phyloP scores from a whole-genome alignment of 2,329 filamentous ascomycete species.

The Neocatenulostroma microsporum region DNA sequence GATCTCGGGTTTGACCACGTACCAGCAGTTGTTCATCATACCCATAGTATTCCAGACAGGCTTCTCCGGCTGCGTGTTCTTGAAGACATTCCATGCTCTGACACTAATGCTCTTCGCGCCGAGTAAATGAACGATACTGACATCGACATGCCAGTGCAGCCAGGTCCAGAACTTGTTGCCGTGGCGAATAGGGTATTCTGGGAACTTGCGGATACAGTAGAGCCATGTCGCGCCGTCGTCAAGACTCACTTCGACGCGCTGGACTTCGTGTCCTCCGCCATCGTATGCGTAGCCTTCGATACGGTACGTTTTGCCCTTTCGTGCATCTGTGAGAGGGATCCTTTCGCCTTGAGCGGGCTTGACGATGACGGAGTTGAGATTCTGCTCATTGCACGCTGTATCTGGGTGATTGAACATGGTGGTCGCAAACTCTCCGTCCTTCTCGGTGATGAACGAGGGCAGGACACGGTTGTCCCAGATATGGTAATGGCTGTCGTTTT shows the following conservation, averaged over 20 bases:
- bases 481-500: conserved; percentile 40
- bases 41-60: conserved; percentile 45
- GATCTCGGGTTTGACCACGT: conserved; percentile 38
- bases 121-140: conserved; percentile 39
- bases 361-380: conserved; percentile 43
- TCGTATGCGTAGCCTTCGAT: conserved; percentile 45
- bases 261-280: conserved; percentile 44
- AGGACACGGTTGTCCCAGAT: conserved; percentile 45
- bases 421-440: conserved; percentile 42
- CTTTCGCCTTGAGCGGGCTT: conserved; percentile 41
- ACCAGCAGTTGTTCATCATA: conserved; percentile 52
- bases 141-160: conserved; percentile 47
- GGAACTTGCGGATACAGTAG: conserved; percentile 43
- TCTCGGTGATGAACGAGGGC: conserved; percentile 43
- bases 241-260: conserved; percentile 43
- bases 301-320: conserved; percentile 36
- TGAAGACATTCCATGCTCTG: conserved; percentile 44
- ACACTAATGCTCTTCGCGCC: conserved; percentile 38
- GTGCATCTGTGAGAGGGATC: conserved; percentile 33
- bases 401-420: conserved; percentile 42
- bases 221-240: conserved; percentile 44
- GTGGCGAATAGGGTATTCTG: conserved; percentile 43
- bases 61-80: conserved; percentile 43
- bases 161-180: conserved; percentile 50
- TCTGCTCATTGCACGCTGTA: conserved; percentile 44